Evolutionary conservation across 345 rosid genomes (phyloP).

Genomic region (Linum trigynum): DNA sequence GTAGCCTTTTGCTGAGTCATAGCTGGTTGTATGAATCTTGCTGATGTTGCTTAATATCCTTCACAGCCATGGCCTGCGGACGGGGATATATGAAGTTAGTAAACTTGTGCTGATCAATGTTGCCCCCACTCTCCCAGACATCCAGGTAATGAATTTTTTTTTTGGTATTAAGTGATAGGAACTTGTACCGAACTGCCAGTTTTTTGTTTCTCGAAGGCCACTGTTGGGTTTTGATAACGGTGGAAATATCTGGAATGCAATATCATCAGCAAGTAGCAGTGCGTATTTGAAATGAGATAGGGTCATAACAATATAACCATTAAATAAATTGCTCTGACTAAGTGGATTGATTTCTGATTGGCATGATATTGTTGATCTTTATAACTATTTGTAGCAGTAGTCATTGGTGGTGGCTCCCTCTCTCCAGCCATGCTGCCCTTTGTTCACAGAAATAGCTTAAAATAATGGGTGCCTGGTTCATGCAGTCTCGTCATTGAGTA

Average conservation of each 20-base stretch:
- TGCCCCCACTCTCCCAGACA: slow-evolving; percentile 79
- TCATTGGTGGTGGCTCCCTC: not conserved
- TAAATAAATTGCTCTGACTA: not conserved
- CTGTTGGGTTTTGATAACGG: not conserved
- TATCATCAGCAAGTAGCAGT: not conserved
- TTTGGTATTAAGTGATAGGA: not conserved
- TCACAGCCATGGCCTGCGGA: slow-evolving; percentile 84
- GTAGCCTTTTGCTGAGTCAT: slow-evolving; percentile 3
- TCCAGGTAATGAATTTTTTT: slow-evolving; percentile 51
- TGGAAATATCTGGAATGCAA: not conserved
- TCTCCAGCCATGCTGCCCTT: not conserved
- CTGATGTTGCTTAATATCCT: slow-evolving; percentile 13
- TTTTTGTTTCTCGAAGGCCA: not conserved
- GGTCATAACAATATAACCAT: not conserved
- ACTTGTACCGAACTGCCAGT: not conserved
- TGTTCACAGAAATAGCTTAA: not conserved
- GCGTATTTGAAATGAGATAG: not conserved
- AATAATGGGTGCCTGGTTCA: not conserved
- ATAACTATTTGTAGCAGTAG: not conserved
- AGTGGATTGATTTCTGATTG: not conserved
- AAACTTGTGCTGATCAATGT: slow-evolving; percentile 76
- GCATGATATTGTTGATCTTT: not conserved
- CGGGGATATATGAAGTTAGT: slow-evolving; percentile 89
- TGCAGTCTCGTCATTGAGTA: not conserved
- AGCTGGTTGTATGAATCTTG: slow-evolving; percentile 3